Base-by-base conservation (phyloP, 495 filamentous ascomycete species). In the Massariosphaeria phaeospora region DNA sequence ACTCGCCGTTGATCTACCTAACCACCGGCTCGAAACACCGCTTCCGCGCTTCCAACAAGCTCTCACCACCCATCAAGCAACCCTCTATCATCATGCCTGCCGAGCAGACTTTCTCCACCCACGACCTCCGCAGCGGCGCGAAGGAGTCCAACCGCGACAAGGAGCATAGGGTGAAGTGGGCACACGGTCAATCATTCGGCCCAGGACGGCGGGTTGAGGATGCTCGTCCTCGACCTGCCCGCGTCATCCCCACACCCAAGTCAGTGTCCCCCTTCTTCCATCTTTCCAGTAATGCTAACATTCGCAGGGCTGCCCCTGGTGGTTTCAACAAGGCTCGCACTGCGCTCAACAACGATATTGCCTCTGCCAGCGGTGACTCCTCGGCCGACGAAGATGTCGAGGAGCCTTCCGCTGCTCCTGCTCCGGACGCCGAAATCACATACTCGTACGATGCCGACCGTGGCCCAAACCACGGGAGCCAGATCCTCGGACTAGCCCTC, bases 131-230 rank as follows among this genome's bases (percentile, higher is more conserved):
- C 64, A 66, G 66, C 63, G 56, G 50, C 25, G 54, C 70, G 39
- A 59, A 67, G 42, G 67, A 71, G 42, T 64, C 59, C 59, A 59
- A 61, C 52, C 75, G 78, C 52, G 70, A 68, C 61, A 67, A 75
- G 59, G 69, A 77, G 57, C 74, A 75, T 51, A 76, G 77, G 67
- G 68, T 74, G 52, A 81, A 81, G 62, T 81, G 78, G 78, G 71
- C 71, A 6, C 65, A 72, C 41, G 78, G 78, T 30, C 26, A 20
- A 6, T 38, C 52, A 0, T 59, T 55, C 21, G 62, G 62, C n/a
- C 62, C 53, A 18, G 57, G 54, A 44, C 62, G 61, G 49, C 51
- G 61, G 15, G 49, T 30, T 24, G 61, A 61, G 40, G 55, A 59
- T 17, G 31, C 27, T 30, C 56, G 45, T 5, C 52, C 61, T 45